Evolutionary conservation across 345 rosid genomes (phyloP), one percentile per base, ranked within the genome.

Genomic region (Bruguiera gymnorhiza): DNA sequence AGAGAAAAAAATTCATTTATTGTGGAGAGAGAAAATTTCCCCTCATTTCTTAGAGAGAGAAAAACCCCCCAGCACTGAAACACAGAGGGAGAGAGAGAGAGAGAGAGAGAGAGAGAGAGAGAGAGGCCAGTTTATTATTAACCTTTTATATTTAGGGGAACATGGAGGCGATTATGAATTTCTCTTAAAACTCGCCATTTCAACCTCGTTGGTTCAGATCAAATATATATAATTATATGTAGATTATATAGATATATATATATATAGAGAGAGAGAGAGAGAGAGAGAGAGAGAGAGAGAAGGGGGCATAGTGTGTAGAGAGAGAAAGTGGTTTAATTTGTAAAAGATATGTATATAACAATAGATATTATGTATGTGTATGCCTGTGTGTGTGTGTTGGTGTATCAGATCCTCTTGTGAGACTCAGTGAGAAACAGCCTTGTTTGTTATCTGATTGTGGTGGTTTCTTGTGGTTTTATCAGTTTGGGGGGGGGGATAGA

Each of bases 121-220:
- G 69, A 36, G 68, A 60, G 55, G 58, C 62, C 50, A 63, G 63
- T 63, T 59, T 19, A n/a, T 36, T 43, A 13, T 39, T 10, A 58
- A 53, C 36, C 66, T 27, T 26, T 24, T n/a, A 43, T 43, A 43
- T 43, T 43, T 13, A 11, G 5, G 19, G 21, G 43, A 71, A 62
- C 58, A n/a, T 4, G 46, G n/a, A 6, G 27, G 23, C n/a, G 75
- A 64, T 64, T 55, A 39, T 15, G 54, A 27, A 11, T 27, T 74
- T 61, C 51, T 61, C 36, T 46, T 60, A 57, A 43, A 31, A n/a
- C 9, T 36, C 34, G 34, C 67, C 29, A 56, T 51, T 71, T 24
- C 55, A 62, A 55, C 50, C 50, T 43, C 4, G 39, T 75, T 57
- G 69, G 46, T 37, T 74, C 66, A 63, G 83, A 75, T 80, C 80